Evolutionary conservation across 768 basidiomycete genomes (phyloP).

Genomic region (Leccinum pellstonianum): DNA sequence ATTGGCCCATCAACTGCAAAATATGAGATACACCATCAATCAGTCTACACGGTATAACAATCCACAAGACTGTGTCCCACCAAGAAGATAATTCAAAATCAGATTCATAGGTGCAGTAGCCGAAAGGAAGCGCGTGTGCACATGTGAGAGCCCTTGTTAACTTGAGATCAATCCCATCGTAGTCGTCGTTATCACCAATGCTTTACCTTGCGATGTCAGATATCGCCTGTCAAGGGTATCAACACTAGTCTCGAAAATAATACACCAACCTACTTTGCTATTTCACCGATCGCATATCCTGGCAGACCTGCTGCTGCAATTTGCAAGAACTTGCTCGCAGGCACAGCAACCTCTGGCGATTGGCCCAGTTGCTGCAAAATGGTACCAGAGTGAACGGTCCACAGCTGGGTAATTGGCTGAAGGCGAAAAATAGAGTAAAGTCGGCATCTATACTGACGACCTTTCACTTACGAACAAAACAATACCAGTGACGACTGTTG

Average conservation of each 20-base stretch:
- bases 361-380: constrained; percentile 39
- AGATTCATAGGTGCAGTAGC: constrained; percentile 24
- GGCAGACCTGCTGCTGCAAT: constrained; percentile 43
- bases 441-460: neutral
- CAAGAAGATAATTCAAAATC: constrained; percentile 27
- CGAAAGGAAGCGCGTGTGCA: constrained; percentile 25
- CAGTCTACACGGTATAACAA: neutral
- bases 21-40: neutral
- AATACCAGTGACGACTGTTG: constrained; percentile 25
- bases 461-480: constrained; percentile 19
- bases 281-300: constrained; percentile 43
- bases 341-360: constrained; percentile 39
- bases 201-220: constrained; percentile 21
- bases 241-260: neutral
- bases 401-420: constrained; percentile 26
- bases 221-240: constrained; percentile 19
- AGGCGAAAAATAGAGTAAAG: neutral
- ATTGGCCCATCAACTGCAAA: constrained; percentile 25
- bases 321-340: constrained; percentile 41
- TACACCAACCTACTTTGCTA: constrained; percentile 34
- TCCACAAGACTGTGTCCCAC: constrained; percentile 5
- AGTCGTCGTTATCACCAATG: too few species aligned
- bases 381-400: constrained; percentile 28
- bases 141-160: constrained; percentile 21
- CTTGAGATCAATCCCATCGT: neutral